Conservation (phyloP, 108 stramenopile genomes). For the Pseudonitzschia multistriata region DNA sequence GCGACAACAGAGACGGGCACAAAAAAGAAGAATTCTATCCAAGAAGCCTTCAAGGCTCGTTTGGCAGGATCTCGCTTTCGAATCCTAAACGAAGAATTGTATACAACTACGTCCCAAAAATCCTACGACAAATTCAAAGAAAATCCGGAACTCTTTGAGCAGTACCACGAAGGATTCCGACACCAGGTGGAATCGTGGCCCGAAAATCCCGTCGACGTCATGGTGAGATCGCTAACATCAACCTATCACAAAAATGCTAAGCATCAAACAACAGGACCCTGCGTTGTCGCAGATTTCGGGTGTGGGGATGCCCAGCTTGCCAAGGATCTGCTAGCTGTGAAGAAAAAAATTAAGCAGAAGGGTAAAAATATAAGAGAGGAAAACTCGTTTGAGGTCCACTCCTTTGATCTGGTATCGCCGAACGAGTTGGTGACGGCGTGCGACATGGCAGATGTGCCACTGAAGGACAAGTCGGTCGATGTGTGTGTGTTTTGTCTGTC, state of each 20-base stretch:
- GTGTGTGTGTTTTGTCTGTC: constrained; percentile 94
- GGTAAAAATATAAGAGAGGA: constrained; percentile 15
- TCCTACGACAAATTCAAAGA: constrained; percentile 77
- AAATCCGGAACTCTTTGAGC: constrained; percentile 92
- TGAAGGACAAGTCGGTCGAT: constrained; percentile 82
- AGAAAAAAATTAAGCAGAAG: constrained; percentile 10
- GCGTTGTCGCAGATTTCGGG: constrained; percentile 91
- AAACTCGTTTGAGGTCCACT: constrained; percentile 74
- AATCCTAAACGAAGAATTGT: constrained; percentile 95
- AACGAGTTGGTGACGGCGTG: constrained; percentile 90
- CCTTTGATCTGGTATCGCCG: constrained; percentile 94
- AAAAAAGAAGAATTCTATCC: constrained; percentile 13
- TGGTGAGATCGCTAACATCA: constrained; percentile 51
- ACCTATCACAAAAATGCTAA: not conserved
- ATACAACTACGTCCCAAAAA: constrained; percentile 78
- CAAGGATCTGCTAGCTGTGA: constrained; percentile 49
- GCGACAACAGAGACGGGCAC: not conserved
- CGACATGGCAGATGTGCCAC: constrained; percentile 95
- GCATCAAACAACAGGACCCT: constrained; percentile 13
- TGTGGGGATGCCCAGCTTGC: constrained; percentile 98
- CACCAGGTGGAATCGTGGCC: constrained; percentile 96
- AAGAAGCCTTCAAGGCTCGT: constrained; percentile 60
- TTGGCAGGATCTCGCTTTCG: constrained; percentile 95
- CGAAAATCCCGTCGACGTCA: constrained; percentile 94
- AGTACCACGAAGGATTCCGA: constrained; percentile 97